Conservation (phyloP, 2,329 filamentous ascomycete genomes). For the Daldinia eschscholtzii region DNA sequence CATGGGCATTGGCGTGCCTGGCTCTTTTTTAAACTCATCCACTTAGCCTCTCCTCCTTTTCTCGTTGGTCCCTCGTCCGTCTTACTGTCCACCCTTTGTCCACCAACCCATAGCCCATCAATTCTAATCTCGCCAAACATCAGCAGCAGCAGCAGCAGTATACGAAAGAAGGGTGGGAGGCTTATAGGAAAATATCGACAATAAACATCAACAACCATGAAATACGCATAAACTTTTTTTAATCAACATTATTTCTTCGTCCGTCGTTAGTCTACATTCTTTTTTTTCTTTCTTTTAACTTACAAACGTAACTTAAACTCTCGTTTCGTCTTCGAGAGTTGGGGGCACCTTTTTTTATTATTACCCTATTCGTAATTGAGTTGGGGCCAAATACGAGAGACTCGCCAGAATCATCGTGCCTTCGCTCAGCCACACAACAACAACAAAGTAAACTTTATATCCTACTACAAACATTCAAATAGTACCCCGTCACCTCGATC, state of each 20-base stretch:
- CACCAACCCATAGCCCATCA: background rate
- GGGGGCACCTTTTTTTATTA: constrained; percentile 5
- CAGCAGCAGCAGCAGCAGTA: constrained; percentile 1
- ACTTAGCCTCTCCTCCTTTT: constrained; percentile 32
- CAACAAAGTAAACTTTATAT: constrained; percentile 13
- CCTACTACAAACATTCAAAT: constrained; percentile 4
- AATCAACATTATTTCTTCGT: constrained; percentile 30
- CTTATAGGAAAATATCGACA: constrained; percentile 17
- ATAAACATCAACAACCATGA: constrained; percentile 29
- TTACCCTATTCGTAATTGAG: constrained; percentile 30
- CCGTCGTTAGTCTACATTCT: constrained; percentile 36
- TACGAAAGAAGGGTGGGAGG: constrained; percentile 34
- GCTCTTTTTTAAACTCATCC: constrained; percentile 19
- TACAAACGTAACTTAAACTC: constrained; percentile 5
- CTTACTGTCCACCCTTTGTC: background rate
- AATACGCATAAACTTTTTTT: constrained; percentile 23
- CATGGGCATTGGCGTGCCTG: constrained; percentile 1
- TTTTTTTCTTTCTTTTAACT: constrained; percentile 2
- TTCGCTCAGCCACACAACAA: constrained; percentile 28
- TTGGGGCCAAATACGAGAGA: constrained; percentile 36
- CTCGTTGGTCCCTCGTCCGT: constrained; percentile 11
- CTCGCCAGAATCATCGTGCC: constrained; percentile 15
- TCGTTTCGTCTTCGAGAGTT: constrained; percentile 3
- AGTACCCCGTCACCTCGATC: constrained; percentile 18
- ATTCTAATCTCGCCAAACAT: constrained; percentile 22